Evolutionary conservation across 2,329 filamentous ascomycete genomes (phyloP), one percentile per base, ranked within the genome.

Genomic region (Rutstroemia sydowiana): DNA sequence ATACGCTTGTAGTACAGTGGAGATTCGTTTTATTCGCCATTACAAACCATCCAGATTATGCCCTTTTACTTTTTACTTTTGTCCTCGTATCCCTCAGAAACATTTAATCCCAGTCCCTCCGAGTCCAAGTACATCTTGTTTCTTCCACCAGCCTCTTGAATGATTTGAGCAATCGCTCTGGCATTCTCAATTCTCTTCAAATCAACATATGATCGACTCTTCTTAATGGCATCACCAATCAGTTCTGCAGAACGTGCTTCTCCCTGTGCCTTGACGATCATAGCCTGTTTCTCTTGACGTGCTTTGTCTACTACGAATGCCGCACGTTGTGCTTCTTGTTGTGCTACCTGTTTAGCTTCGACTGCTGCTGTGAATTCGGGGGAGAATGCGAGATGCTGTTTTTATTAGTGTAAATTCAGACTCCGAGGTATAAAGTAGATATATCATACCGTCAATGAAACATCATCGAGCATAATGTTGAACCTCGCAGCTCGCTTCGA

Each of bases 171-270:
- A 71, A 98, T 95, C 52, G 82, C 79, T 61, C 88, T 81, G 6
- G 93, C 93, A 66, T 96, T 98, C 76, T 98, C 93, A 65, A 98
- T 95, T 78, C 95, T 93, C 74, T 95, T 88, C 68, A 98, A 81
- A 73, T 97, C 93, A 58, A 98, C 82, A 70, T 98, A 98, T 59
- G 89, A 87, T 74, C 91, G 87, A 76, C 81, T 95, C 86, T 97
- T 98, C 88, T 97, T 98, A 83, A 98, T 95, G 56, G 93, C 93
- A 48, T 98, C 93, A 72, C 93, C 93, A 66, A 98, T 96, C 59
- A 98, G 84, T 74, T 98, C 91, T 43, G 93, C 93, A 36, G 93
- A 97, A 60, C 93, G 88, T 45, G 93, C 93, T 75, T 98, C 93
- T 89, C 93, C 93, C 82, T 97, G 93, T 3, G 93, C 93, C 73